Conservation (phyloP, 176 grass and related monocot species). For the Triticum turgidum region DNA sequence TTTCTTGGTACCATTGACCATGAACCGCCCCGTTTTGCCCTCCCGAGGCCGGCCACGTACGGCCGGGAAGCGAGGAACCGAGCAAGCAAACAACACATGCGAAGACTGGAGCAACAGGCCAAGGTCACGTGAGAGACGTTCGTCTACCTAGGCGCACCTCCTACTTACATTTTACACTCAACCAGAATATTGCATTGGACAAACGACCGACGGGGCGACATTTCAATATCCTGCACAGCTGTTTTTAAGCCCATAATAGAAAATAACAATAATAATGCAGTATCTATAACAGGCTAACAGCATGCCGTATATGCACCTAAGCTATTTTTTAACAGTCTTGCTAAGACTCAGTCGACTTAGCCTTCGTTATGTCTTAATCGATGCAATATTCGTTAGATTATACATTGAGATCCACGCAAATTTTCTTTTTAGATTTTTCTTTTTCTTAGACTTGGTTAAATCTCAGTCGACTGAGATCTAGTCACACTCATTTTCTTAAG, state of each 20-base stretch:
- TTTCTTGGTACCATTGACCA: not conserved
- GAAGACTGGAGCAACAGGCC: slow-evolving; percentile 24
- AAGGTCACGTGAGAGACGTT: slow-evolving; percentile 41
- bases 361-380: no score
- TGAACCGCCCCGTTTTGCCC: no score
- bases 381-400: no score
- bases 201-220: not conserved
- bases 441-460: no score
- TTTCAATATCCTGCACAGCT: not conserved
- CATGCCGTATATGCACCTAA: not conserved
- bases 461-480: no score
- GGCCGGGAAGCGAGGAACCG: not conserved
- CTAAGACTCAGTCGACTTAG: no score
- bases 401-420: no score
- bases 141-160: not conserved
- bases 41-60: no score
- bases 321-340: no score
- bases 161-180: not conserved
- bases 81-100: not conserved
- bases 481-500: no score
- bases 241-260: no score
- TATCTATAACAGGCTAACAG: not conserved
- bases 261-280: not conserved
- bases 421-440: no score
- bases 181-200: not conserved